Base-by-base conservation (phyloP, 2,329 filamentous ascomycete species). In the Colletotrichum sp. region DNA sequence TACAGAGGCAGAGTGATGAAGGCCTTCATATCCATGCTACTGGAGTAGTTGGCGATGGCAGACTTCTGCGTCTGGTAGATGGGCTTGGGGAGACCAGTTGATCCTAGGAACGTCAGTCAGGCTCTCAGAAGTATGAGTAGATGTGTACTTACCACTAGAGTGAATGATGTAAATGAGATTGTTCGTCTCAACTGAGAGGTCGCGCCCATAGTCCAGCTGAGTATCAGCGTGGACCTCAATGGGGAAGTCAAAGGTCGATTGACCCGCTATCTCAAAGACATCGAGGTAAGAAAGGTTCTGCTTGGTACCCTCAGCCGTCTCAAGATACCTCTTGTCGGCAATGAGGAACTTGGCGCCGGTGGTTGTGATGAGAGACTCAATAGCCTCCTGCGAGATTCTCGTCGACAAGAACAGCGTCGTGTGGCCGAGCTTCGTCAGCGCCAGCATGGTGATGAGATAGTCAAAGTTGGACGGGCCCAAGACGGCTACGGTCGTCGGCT, bases 1-100 rank as follows among this genome's bases (percentile, higher is more conserved):
- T 89, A 93, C 4, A 93, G 81, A 0, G 92, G 91, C 3, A 91
- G 82, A 3, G 91, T 90, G 62, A 91, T 85, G 72, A 93, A 89
- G 0, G 87, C 86, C 26, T 85, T 84, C 84, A 90, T 83, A 13
- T 82, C 79, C 77, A 83, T 84, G 18, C 81, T 81, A 1, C 78
- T 78, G 15, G 85, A 81, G 71, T 88, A 90, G 68, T 90, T 90
- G 10, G 85, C 84, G 10, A 92, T 81, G 8, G 86, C 87, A 15
- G 88, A 85, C 12, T 82, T 80, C 69, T 93, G 90, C 1, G 88
- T 90, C 65, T 91, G 88, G 74, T 87, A 91, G 62, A 93, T 92
- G 0, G 92, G 91, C 76, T 93, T 93, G 0, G 92, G 92, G 0
- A 93, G 84, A 0, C 92, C 91, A 0, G 92, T 93, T 0, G 89